Conservation (phyloP, 345 rosid species). For the Heritiera fomes region DNA sequence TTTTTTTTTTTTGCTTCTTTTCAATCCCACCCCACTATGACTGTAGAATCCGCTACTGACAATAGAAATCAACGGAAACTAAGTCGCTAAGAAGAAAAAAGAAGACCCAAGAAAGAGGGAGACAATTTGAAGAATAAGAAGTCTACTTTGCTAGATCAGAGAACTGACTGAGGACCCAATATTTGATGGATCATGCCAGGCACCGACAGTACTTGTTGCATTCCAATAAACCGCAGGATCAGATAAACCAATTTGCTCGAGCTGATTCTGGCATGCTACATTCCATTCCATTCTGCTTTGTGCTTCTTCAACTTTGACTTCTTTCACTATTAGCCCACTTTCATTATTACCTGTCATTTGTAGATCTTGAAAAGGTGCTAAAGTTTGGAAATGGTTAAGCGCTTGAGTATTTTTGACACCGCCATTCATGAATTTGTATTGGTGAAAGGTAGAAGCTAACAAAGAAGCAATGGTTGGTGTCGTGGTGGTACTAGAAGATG, state of each 20-base stretch:
- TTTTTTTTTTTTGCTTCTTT: not conserved
- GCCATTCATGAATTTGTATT: constrained; percentile 44
- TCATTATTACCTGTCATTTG: constrained; percentile 44
- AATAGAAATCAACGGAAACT: not conserved
- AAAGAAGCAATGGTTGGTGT: constrained; percentile 50
- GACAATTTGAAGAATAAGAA: constrained; percentile 37
- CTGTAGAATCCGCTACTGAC: constrained; percentile 24
- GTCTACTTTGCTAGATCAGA: constrained; percentile 51
- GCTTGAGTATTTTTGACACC: constrained; percentile 36
- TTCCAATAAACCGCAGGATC: constrained; percentile 69
- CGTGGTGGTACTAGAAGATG: constrained; percentile 36
- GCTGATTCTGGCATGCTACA: constrained; percentile 39
- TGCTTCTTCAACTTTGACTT: constrained; percentile 47
- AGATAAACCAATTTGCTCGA: constrained; percentile 47
- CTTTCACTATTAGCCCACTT: constrained; percentile 37
- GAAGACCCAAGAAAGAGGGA: constrained; percentile 40
- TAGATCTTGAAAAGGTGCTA: constrained; percentile 51
- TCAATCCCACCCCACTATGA: constrained; percentile 11
- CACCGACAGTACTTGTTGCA: constrained; percentile 36
- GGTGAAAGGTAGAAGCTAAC: constrained; percentile 56
- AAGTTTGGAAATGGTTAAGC: constrained; percentile 39
- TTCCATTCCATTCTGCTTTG: constrained; percentile 39
- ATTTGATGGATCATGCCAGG: constrained; percentile 76
- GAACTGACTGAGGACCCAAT: constrained; percentile 75
- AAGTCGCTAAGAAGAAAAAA: not conserved